Conservation (phyloP, 345 rosid species). For the Brassica cretica region DNA sequence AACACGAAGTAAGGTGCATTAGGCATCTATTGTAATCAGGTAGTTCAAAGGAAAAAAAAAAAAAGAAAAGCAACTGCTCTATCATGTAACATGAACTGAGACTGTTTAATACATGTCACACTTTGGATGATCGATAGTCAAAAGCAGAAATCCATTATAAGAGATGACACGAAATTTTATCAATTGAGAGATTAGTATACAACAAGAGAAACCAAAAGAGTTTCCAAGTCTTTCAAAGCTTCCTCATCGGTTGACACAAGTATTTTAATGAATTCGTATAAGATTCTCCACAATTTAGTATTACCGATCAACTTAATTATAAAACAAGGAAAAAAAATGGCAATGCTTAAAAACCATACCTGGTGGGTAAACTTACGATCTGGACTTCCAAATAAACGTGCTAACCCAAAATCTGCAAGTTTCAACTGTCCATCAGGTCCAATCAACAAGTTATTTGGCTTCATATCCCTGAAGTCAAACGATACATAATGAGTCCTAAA, state of each 20-base stretch:
- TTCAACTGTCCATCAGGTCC: neutral
- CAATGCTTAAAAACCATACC: neutral
- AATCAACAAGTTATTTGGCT: neutral
- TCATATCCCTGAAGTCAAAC: neutral
- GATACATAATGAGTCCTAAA: neutral
- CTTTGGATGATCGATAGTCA: neutral
- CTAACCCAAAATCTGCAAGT: neutral
- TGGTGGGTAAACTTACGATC: neutral
- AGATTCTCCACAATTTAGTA: neutral
- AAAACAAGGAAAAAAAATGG: too few relatives aligned
- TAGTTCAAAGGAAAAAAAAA: neutral
- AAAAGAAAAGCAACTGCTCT: neutral
- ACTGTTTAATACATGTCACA: neutral
- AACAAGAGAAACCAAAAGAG: neutral
- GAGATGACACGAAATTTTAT: neutral
- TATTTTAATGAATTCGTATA: neutral
- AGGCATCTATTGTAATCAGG: neutral
- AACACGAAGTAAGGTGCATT: too few relatives aligned
- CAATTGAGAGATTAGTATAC: neutral
- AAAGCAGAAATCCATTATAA: neutral
- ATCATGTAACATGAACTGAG: neutral
- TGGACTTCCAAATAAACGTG: neutral
- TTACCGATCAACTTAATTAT: neutral
- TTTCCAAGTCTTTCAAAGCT: neutral
- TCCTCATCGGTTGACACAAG: too few relatives aligned